Conservation (phyloP, 768 basidiomycete species). For the Lentinula sp. region DNA sequence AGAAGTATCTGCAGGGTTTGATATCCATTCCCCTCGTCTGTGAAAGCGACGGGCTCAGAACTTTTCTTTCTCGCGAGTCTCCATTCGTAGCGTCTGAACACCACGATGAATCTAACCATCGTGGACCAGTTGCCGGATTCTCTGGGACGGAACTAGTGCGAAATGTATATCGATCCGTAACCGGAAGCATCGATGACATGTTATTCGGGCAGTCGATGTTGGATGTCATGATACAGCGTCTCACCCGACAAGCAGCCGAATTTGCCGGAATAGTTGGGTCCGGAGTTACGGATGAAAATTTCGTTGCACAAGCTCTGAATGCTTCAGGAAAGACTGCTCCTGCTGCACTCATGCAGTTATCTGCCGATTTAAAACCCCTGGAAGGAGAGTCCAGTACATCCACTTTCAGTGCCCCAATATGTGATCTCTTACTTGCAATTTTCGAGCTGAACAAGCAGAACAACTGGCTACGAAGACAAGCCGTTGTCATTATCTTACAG, state of each 20-base stretch:
- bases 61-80: conserved; percentile 84
- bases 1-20: conserved; percentile 86
- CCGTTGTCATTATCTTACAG: conserved; percentile 93
- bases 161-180: conserved; percentile 85
- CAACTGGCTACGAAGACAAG: conserved; percentile 93
- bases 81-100: conserved; percentile 65
- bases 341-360: conserved; percentile 64
- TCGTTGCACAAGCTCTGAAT: conserved; percentile 74
- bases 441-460: conserved; percentile 96
- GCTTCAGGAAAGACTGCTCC: conserved; percentile 60
- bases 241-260: conserved; percentile 86
- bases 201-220: conserved; percentile 95
- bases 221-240: conserved; percentile 88
- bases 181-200: conserved; percentile 96
- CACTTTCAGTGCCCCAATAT: conserved; percentile 89
- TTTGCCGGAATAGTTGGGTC: conserved; percentile 80
- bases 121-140: conserved; percentile 42
- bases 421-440: conserved; percentile 86
- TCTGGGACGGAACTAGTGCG: conserved; percentile 76
- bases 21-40: conserved; percentile 71
- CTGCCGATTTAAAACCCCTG: conserved; percentile 73
- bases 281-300: conserved; percentile 76
- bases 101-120: conserved; percentile 21
- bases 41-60: conserved; percentile 74
- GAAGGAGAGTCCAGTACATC: conserved; percentile 88